Evolutionary conservation across 139 green algal genomes (phyloP).

Genomic region (Picocystis salinarum): DNA sequence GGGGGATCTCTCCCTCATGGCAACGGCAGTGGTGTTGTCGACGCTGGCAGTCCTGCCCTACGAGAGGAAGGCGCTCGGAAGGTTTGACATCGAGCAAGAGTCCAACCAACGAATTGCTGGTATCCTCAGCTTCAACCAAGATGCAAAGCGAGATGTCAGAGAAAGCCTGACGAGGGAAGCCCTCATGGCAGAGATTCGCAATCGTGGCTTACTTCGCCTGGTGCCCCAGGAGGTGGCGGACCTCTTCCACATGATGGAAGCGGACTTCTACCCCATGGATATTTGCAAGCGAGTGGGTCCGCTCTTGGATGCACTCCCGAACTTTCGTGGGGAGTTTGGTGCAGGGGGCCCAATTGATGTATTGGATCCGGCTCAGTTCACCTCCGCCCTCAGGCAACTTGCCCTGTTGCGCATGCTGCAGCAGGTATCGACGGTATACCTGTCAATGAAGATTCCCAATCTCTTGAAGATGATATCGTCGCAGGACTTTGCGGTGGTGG

Average conservation of each 20-base stretch:
- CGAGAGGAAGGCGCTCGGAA: constrained; percentile 19
- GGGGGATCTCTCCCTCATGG: constrained; percentile 41
- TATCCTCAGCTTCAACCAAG: constrained; percentile 69
- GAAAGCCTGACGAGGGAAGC: constrained; percentile 42
- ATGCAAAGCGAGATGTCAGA: constrained; percentile 25
- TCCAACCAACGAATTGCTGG: constrained; percentile 70
- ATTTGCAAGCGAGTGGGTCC: constrained; percentile 58
- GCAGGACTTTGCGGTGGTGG: constrained; percentile 54
- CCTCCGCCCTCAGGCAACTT: constrained; percentile 30
- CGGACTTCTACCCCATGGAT: constrained; percentile 80
- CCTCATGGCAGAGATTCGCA: constrained; percentile 56
- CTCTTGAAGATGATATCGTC: constrained; percentile 48
- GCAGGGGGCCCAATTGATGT: neutral
- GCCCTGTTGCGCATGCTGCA: constrained; percentile 69
- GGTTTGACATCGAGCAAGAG: constrained; percentile 52
- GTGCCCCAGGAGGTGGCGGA: constrained; percentile 47
- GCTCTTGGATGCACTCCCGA: constrained; percentile 31
- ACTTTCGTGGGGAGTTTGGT: constrained; percentile 8
- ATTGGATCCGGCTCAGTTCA: constrained; percentile 12
- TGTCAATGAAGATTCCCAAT: constrained; percentile 33
- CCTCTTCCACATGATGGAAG: constrained; percentile 59
- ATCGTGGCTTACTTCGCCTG: constrained; percentile 54
- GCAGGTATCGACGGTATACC: constrained; percentile 58
- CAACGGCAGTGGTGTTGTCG: constrained; percentile 73
- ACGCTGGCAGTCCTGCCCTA: constrained; percentile 80